Evolutionary conservation across 306 rosid genomes (phyloP), one percentile per base, ranked within the genome.

Genomic region (Albizia julibrissin): DNA sequence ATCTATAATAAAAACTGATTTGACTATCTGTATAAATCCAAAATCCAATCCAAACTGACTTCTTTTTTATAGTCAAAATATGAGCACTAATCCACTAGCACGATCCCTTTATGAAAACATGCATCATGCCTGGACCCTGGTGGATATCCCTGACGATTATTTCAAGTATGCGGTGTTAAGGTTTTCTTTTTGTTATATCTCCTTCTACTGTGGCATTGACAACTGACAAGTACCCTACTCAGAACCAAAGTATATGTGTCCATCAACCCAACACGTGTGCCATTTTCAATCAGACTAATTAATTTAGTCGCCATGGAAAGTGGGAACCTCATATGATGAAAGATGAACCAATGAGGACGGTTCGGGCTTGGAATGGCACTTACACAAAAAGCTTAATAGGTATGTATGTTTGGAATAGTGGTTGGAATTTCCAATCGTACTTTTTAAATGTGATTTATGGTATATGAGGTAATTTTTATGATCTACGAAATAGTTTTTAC

Each of bases 291-390:
- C 42, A 80, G 77, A 83, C 46, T 58, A 58, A n/a, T 37, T 33
- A 46, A 76, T 84, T 84, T 73, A 77, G 59, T 31, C 49, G 14
- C 24, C 68, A 54, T 86, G 68, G 66, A 83, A 72, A 78, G 65
- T 83, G 81, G 83, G 72, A 52, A 44, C 42, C 64, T 70, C 10
- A 22, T 12, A 22, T 12, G 58, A 50, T 50, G n/a, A 4, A 50
- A 50, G 58, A 18, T 3, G n/a, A n/a, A n/a, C n/a, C n/a, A n/a
- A n/a, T n/a, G n/a, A n/a, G n/a, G 66, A 65, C 69, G 79, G 61
- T 76, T 56, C 65, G 65, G 74, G 14, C 50, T 44, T 10, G 3
- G 1, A 1, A 56, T 77, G 76, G 79, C 79, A 87, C 26, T 87
- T 44, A 74, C 79, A 78, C 73, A 79, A 44, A 84, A n/a, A n/a